A percentile compares a stretch with the other conserved stretches of the same genome.
Evolutionary conservation across 169 alveolate genomes (phyloP).

Genomic region (Fabrea salina): DNA sequence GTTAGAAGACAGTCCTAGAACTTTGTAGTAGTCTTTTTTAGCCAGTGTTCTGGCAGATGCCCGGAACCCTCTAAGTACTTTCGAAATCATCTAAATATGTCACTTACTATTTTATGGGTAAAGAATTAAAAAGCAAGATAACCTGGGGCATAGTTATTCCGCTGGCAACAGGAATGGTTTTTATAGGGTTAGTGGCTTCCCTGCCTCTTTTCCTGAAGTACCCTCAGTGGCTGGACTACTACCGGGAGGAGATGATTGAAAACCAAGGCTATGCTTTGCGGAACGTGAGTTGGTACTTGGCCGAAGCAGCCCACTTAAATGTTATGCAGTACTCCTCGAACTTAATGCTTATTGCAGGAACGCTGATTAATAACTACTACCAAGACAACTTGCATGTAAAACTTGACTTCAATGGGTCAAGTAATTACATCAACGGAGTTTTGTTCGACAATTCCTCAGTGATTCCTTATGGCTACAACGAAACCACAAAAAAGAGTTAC

Average conservation of each 20-base stretch:
- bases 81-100: too few species aligned
- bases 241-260: not conserved
- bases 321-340: not conserved
- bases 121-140: not conserved
- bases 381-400: not conserved
- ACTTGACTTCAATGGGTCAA: not conserved
- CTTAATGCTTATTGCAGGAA: not conserved
- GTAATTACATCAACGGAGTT: not conserved
- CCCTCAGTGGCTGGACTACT: not conserved
- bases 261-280: not conserved
- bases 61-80: not conserved
- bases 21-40: conserved; percentile 68
- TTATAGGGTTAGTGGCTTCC: not conserved
- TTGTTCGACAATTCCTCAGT: not conserved
- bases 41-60: not conserved
- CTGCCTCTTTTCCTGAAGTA: not conserved
- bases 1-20: conserved; percentile 66
- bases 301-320: not conserved
- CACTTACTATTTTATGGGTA: too few species aligned
- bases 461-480: not conserved
- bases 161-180: not conserved
- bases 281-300: not conserved
- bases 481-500: not conserved
- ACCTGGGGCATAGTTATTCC: not conserved
- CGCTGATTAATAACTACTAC: not conserved